Base-by-base conservation (phyloP, 2,329 filamentous ascomycete genomes). In the Cercospora citrullina region DNA sequence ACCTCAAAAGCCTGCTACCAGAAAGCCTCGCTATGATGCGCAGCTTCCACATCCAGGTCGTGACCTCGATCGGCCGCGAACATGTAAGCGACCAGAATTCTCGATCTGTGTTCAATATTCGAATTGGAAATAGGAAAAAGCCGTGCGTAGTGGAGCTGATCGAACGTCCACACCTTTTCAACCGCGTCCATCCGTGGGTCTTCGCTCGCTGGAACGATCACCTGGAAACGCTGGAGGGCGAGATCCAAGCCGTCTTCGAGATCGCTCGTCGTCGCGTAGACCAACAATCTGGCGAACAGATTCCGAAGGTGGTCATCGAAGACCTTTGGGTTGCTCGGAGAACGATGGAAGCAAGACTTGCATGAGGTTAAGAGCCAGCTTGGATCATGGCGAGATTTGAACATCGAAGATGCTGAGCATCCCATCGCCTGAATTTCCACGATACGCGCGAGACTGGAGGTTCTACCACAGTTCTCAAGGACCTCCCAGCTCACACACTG, bases 111-210 rank as follows among this genome's bases (percentile, higher is more conserved):
- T 42, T 42, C 16, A 3, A 42, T n/a, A 16, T 42, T n/a, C 16
- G 36, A n/a, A 0, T 42, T 42, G 36, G 36, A n/a, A 42, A 42
- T 4, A 8, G 7, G 0, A 42, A 4, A 8, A n/a, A 2, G 0
- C 6, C 16, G 36, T 42, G 7, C 36, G 16, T 2, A n/a, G 36
- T 42, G 1, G 7, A n/a, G 36, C 36, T 42, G 1, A 3, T 42
- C 0, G 16, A 9, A 4, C 36, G 16, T 4, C 16, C 16, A n/a
- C 36, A 42, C 36, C 0, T 42, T n/a, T 4, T 7, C 5, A 3
- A 3, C 16, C 1, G 0, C 1, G 3, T n/a, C 4, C 16, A 8
- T 5, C 7, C 36, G 36, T 1, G 0, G 36, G 36, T 42, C 2
- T 42, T 42, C 16, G 2, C 0, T 42, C 36, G 36, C 36, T 42